phyloP scores from a whole-genome alignment of 2,329 filamentous ascomycete genomes.

The Colletotrichum tofieldiae region DNA sequence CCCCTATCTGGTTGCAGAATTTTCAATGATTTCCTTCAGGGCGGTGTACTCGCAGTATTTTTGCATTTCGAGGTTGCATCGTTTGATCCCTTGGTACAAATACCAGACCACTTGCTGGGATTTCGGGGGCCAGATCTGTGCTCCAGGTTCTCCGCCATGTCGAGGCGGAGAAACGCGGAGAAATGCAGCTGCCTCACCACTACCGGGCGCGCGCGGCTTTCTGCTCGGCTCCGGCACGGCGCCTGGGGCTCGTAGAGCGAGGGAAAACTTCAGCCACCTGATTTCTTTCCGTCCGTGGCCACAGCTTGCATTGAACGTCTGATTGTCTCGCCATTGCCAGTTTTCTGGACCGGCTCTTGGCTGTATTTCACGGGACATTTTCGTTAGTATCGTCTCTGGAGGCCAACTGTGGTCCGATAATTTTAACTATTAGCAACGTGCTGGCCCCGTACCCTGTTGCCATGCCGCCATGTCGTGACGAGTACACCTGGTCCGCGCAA shows the following conservation, averaged over 20 bases:
- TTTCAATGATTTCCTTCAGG: too few relatives aligned
- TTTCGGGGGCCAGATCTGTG: conserved; percentile 13
- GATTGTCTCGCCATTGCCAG: background rate
- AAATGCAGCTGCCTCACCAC: background rate
- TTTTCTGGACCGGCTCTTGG: background rate
- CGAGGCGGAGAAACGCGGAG: conserved; percentile 19
- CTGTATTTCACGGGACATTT: too few relatives aligned
- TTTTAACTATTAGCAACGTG: background rate
- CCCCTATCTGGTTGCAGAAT: background rate
- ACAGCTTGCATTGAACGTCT: background rate
- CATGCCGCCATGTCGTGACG: background rate
- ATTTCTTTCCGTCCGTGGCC: background rate
- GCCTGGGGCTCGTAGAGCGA: background rate
- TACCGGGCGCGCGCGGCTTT: background rate
- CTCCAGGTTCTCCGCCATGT: background rate
- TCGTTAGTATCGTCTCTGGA: background rate
- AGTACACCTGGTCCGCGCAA: background rate
- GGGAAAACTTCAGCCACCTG: background rate
- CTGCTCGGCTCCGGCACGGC: background rate
- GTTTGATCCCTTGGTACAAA: background rate
- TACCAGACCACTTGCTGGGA: background rate
- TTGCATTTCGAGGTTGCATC: too few relatives aligned
- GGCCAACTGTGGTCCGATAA: background rate
- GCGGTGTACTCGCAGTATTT: background rate
- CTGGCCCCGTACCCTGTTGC: background rate